phyloP scores from a whole-genome alignment of 164 flowering plant species.

The Sedum album region DNA sequence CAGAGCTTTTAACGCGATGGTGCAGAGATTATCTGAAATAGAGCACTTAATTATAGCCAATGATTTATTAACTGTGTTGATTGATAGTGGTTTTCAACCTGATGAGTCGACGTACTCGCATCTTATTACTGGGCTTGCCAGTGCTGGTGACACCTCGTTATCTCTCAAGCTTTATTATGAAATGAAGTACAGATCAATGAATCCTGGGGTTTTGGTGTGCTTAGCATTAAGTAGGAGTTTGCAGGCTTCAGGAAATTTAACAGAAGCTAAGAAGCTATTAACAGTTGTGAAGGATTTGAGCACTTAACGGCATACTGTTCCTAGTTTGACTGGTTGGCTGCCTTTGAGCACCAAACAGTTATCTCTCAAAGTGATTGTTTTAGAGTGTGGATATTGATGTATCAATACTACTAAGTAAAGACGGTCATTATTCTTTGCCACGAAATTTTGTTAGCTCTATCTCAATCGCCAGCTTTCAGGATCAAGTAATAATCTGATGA shows the following conservation, averaged over 20 bases:
- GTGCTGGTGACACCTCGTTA: constrained; percentile 32
- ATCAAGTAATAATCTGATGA: too few species aligned
- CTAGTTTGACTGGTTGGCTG: neutral
- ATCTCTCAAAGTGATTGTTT: too few species aligned
- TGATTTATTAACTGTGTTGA: constrained; percentile 39
- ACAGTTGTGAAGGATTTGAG: constrained; percentile 35
- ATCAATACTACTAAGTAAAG: neutral
- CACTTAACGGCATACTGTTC: neutral
- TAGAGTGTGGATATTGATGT: neutral
- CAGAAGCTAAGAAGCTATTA: constrained; percentile 55
- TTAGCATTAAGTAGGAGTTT: constrained; percentile 34
- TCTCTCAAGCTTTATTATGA: constrained; percentile 66
- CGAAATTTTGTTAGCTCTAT: neutral
- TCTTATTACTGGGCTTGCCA: constrained; percentile 56
- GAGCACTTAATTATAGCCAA: constrained; percentile 43
- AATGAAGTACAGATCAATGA: constrained; percentile 43
- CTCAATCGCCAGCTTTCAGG: neutral
- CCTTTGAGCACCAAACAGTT: too few species aligned
- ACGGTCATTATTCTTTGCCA: neutral
- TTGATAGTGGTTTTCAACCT: constrained; percentile 63
- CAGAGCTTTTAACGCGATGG: constrained; percentile 48
- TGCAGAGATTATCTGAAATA: constrained; percentile 28
- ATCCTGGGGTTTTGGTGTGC: constrained; percentile 35
- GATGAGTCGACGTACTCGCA: constrained; percentile 45
- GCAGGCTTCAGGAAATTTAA: constrained; percentile 35